phyloP scores from a whole-genome alignment of 192 early-diverging fungal species.

The Thamnidium elegans region DNA sequence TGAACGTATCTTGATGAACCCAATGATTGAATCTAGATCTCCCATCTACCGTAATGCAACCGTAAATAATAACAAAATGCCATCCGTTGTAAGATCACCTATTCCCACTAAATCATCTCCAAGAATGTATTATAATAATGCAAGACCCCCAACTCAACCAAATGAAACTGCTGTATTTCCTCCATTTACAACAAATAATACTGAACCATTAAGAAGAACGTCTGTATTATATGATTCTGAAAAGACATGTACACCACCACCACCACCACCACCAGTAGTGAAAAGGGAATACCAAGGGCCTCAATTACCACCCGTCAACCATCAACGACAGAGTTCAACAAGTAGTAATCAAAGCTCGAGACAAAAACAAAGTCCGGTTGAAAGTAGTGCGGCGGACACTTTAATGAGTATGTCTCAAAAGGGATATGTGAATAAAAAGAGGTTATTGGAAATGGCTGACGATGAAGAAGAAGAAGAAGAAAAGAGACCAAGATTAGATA shows the following conservation, averaged over 20 bases:
- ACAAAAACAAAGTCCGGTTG: conserved; percentile 1
- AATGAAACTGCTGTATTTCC: not conserved
- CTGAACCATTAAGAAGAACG: conserved; percentile 19
- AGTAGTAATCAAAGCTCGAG: not conserved
- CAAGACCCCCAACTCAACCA: not conserved
- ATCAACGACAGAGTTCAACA: not conserved
- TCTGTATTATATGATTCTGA: conserved; percentile 16
- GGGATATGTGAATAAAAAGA: conserved; percentile 6
- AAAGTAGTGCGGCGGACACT: conserved; percentile 11
- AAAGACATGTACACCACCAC: not conserved
- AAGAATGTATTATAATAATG: not conserved
- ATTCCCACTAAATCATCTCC: conserved; percentile 1
- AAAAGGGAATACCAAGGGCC: not conserved
- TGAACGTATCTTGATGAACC: conserved; percentile 33
- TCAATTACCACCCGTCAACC: not conserved
- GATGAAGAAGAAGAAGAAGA: conserved; percentile 2
- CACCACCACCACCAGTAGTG: not conserved
- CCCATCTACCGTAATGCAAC: not conserved
- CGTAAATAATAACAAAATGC: not conserved
- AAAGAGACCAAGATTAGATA: not conserved
- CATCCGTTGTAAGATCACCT: conserved; percentile 9
- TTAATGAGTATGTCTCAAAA: conserved; percentile 16
- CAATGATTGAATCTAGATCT: conserved; percentile 6
- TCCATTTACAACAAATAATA: not conserved
- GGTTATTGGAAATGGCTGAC: not conserved